Base-by-base conservation (phyloP, 2,329 filamentous ascomycete genomes). In the Xylaria digitata region DNA sequence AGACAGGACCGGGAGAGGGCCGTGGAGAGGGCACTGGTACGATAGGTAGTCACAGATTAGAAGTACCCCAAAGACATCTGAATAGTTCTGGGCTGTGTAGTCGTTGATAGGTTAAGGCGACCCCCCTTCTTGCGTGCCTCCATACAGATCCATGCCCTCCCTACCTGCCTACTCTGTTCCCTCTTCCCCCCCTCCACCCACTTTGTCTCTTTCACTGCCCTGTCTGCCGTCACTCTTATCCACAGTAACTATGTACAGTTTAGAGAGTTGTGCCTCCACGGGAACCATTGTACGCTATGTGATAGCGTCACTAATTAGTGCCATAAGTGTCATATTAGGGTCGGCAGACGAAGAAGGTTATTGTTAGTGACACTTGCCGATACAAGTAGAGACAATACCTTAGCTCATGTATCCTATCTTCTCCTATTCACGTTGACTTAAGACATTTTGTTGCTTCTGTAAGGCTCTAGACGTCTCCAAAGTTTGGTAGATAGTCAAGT, bases 131-230 rank as follows among this genome's bases (percentile, higher is more conserved):
- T 71, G 75, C 75, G 74, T 77, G 75, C 75, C 75, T 77, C 77
- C 75, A 75, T 77, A 73, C 56, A 73, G 72, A 76, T 74, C 71
- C 75, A 75, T 74, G 72, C 43, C 37, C 53, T 73, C 60, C 59
- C 67, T 74, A 74, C 75, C 75, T 76, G 75, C 76, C 74, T 77
- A 76, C 75, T 76, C 74, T 69, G 73, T 76, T 75, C 26, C 26
- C 26, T 26, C 26, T 5, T 5, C 26, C 67, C 69, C 73, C 70
- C 60, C 71, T 71, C 73, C 71, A 71, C 70, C 72, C 70, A 71
- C 71, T 67, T 64, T 70, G 63, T 46, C 64, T 59, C 57, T 63
- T 56, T 55, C 55, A 69, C 58, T 71, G 65, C 69, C 68, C 69
- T 68, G 65, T 71, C 74, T 74, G 67, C 73, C 71, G 70, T 74